phyloP scores from a whole-genome alignment of 345 rosid species.

The Linum usitatissimum region DNA sequence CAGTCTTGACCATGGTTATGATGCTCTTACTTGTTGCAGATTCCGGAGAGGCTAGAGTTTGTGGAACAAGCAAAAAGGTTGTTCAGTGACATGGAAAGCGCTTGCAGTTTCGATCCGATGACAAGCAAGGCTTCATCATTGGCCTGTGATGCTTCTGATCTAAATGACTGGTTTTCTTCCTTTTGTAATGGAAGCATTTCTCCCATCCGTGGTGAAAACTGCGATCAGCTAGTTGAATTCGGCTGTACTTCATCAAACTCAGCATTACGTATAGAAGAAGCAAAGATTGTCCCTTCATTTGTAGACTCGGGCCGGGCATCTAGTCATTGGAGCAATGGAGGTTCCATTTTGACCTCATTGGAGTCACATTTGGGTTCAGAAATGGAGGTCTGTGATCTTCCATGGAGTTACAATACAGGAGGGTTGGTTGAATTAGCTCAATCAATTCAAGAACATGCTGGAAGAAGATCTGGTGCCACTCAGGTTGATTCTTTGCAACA shows the following conservation, averaged over 20 bases:
- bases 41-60: constrained; percentile 47
- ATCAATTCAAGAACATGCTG: constrained; percentile 7
- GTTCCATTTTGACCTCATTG: constrained; percentile 33
- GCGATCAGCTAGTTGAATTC: constrained; percentile 29
- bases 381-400: constrained; percentile 2
- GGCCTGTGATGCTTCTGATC: constrained; percentile 30
- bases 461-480: constrained; percentile 13
- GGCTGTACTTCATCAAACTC: constrained; percentile 23
- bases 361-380: constrained; percentile 23
- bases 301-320: constrained; percentile 19
- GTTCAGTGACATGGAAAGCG: constrained; percentile 25
- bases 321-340: constrained; percentile 31
- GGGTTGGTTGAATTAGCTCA: constrained; percentile 14
- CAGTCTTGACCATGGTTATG: neutral
- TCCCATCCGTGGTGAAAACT: constrained; percentile 27
- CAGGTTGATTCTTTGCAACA: neutral
- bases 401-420: constrained; percentile 7
- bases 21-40: constrained; percentile 28
- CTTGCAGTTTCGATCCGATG: constrained; percentile 16
- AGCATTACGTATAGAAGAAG: constrained; percentile 15
- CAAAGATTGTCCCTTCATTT: constrained; percentile 9
- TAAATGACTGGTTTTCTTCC: constrained; percentile 51
- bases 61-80: constrained; percentile 41
- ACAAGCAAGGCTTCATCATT: constrained; percentile 23
- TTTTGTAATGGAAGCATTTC: constrained; percentile 30